phyloP scores from a whole-genome alignment of 2,329 filamentous ascomycete genomes.

The Alternaria sp. region DNA sequence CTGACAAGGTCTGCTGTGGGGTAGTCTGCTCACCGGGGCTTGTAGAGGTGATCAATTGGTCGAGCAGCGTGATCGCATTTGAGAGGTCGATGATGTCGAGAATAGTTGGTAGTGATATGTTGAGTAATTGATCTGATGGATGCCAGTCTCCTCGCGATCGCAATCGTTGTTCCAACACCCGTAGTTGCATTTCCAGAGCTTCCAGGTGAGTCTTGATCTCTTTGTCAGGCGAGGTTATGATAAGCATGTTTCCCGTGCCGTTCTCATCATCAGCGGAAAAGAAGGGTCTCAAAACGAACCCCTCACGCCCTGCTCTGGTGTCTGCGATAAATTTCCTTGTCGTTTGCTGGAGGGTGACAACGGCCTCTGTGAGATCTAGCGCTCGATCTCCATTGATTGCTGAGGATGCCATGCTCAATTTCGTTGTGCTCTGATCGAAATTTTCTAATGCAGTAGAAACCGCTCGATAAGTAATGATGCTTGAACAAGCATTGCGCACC shows the following conservation, averaged over 20 bases:
- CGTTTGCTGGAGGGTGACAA: background rate
- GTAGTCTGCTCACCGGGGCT: background rate
- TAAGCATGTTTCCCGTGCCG: background rate
- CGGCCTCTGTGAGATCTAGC: background rate
- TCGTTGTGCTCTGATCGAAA: background rate
- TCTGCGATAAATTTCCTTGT: background rate
- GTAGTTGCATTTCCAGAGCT: slow-evolving; percentile 3
- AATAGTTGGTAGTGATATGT: background rate
- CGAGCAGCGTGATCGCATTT: slow-evolving; percentile 14
- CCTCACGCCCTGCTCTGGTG: background rate
- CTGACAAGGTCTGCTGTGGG: slow-evolving; percentile 7
- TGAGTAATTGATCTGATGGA: background rate
- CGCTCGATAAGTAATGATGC: background rate
- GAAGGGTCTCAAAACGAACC: background rate
- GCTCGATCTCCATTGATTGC: background rate
- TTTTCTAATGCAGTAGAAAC: background rate
- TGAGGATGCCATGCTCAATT: background rate
- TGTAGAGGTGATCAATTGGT: slow-evolving; percentile 7
- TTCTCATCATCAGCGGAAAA: background rate
- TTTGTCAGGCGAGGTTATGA: background rate
- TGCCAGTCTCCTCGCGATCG: slow-evolving; percentile 13
- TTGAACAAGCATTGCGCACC: background rate
- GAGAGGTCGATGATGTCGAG: slow-evolving; percentile 19
- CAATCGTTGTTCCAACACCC: background rate
- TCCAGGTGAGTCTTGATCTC: background rate